Evolutionary conservation across 306 rosid species (phyloP), one percentile per base, ranked within the genome.

Genomic region (Glycine tomentella): DNA sequence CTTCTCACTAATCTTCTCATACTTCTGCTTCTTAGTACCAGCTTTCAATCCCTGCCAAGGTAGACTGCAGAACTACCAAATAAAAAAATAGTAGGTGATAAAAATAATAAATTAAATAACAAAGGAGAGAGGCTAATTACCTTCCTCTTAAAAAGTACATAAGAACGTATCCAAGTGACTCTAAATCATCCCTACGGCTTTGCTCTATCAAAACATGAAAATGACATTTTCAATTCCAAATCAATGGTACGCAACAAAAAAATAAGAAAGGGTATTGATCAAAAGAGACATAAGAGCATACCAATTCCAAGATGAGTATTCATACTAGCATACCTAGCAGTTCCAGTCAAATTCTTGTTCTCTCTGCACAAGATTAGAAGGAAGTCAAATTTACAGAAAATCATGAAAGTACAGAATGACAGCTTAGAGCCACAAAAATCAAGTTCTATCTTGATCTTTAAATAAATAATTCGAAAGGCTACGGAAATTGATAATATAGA

Each of bases 21-120:
- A 95, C 91, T 95, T 93, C 82, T 95, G 99, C 81, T 95, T 95
- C 88, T 95, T 95, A 59, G 86, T 95, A 72, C 98, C 98, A 1
- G 99, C 99, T 92, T 95, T 95, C 81, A 95, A 84, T 81, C 99
- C 99, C 92, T 95, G 99, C 99, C 99, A 93, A 74, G 99, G 99
- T 78, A 95, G 93, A 86, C 99, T 95, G 78, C 33, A 88, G 52
- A 87, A 80, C 85, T n/a, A 53, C 56, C 82, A 61, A n/a, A 86
- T 90, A 75, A 91, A 59, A 75, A 82, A 20, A 58, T 52, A 62
- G 14, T n/a, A 44, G 13, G 78, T 50, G 61, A 81, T 68, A 82
- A 20, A 59, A 71, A 25, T 40, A 80, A 4, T 16, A 83, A 79
- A 40, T 48, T 55, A 79, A 67, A 77, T 6, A 76, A 78, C 50